These are phyloP conservation scores for Globisporangium carolinianum DNA, from an alignment of 352 stramenopile genomes.

Conservation along the genomic window DNA sequence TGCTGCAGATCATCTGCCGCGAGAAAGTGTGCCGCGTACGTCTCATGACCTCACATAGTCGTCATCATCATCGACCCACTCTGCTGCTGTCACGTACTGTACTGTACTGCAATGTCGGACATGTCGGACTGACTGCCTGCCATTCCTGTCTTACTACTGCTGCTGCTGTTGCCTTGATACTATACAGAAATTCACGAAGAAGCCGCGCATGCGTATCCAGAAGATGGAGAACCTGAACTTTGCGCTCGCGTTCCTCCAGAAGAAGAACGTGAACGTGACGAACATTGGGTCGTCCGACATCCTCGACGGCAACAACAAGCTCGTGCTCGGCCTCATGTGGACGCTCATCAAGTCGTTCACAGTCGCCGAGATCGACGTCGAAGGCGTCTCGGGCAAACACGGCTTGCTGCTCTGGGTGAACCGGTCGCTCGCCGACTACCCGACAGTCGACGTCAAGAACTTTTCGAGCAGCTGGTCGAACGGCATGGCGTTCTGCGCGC, in stretches of 20 bases:
- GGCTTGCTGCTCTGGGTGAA: conserved; percentile 88
- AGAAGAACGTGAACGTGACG: conserved; percentile 86
- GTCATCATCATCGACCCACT: no score
- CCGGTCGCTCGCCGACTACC: conserved; percentile 81
- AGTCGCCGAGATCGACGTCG: conserved; percentile 81
- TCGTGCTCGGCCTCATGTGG: conserved; percentile 90
- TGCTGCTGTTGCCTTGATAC: no score
- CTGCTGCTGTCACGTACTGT: not conserved
- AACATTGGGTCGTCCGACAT: conserved; percentile 92
- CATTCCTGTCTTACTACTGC: no score
- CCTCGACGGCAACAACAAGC: conserved; percentile 88
- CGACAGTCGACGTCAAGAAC: conserved; percentile 80
- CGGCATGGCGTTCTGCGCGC: conserved; percentile 85
- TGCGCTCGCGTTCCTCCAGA: conserved; percentile 84
- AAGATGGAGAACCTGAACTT: conserved; percentile 92
- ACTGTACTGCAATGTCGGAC: no score
- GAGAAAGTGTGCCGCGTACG: conserved; percentile 82
- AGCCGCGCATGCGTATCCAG: conserved; percentile 90
- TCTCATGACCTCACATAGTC: not conserved
- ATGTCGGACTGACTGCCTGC: not conserved
- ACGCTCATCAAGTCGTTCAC: conserved; percentile 90
- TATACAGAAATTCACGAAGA: conserved; percentile 87
- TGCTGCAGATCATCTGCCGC: conserved; percentile 86
- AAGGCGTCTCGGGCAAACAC: conserved; percentile 88
- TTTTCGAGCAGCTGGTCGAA: conserved; percentile 85